Evolutionary conservation across 805 yeast genomes (phyloP).

Genomic region (Sungouiozyma intestinalis): DNA sequence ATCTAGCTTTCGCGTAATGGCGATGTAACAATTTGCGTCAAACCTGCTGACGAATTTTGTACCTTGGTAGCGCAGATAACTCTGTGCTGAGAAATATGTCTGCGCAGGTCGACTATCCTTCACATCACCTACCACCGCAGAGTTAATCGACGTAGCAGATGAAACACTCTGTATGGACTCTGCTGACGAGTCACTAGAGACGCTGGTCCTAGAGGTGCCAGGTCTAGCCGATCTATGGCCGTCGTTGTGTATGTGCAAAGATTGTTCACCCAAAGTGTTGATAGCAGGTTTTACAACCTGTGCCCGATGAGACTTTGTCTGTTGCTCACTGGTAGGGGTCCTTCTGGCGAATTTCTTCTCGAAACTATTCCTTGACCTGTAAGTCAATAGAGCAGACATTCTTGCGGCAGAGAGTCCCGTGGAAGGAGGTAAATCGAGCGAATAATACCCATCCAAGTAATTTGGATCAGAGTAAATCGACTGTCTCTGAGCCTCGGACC

Average conservation of each 20-base stretch:
- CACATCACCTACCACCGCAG: conserved; percentile 12
- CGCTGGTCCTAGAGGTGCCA: conserved; percentile 4
- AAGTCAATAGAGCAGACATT: conserved; percentile 91
- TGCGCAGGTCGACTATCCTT: conserved; percentile 31
- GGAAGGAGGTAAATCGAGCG: conserved; percentile 66
- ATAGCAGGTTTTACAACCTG: no score
- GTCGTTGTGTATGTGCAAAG: conserved; percentile 82
- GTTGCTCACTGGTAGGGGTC: conserved; percentile 37
- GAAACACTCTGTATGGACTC: conserved; percentile 23
- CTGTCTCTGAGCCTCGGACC: conserved; percentile 98
- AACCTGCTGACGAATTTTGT: conserved; percentile 79
- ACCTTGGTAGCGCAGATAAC: conserved; percentile 90
- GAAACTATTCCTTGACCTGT: conserved; percentile 84
- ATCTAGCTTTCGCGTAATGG: conserved; percentile 86
- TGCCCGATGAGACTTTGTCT: conserved; percentile 24
- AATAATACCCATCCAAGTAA: conserved; percentile 82
- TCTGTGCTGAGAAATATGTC: conserved; percentile 85
- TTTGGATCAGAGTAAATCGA: conserved; percentile 92
- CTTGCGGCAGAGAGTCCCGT: conserved; percentile 92
- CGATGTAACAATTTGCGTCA: conserved; percentile 93
- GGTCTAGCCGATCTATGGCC: conserved; percentile 39
- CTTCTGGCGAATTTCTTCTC: conserved; percentile 88
- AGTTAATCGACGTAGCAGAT: conserved; percentile 23
- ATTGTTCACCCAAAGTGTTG: conserved; percentile 52
- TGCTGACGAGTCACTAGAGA: conserved; percentile 12